These are phyloP conservation scores for Phytophthora chlamydospora DNA, from an alignment of 352 stramenopile species.

Conservation along the genomic window DNA sequence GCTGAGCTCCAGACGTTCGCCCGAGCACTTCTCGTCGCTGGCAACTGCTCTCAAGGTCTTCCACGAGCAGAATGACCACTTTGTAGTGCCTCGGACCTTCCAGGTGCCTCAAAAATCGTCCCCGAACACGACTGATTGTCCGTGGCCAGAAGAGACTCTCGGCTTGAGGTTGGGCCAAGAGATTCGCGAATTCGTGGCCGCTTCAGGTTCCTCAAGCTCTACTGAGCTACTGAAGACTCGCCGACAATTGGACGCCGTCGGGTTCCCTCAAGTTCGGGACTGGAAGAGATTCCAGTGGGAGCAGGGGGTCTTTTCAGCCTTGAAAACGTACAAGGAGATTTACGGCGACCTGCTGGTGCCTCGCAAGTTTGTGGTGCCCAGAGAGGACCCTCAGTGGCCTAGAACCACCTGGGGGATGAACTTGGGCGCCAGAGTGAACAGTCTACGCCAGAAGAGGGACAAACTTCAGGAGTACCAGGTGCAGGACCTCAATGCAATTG, in stretches of 20 bases:
- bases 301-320: constrained; percentile 30
- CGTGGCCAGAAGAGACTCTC: constrained; percentile 46
- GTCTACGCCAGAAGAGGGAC: constrained; percentile 34
- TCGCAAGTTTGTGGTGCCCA: constrained; percentile 46
- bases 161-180: constrained; percentile 47
- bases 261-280: constrained; percentile 37
- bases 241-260: constrained; percentile 36
- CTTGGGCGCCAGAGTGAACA: constrained; percentile 46
- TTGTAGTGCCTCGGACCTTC: constrained; percentile 52
- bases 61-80: constrained; percentile 45
- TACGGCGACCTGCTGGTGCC: constrained; percentile 45
- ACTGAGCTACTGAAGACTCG: constrained; percentile 8
- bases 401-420: constrained; percentile 40
- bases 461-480: constrained; percentile 35
- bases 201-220: constrained; percentile 6
- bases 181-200: constrained; percentile 37
- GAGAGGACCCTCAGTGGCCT: constrained; percentile 36
- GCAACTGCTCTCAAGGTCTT: constrained; percentile 42
- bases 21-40: constrained; percentile 23
- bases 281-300: constrained; percentile 58
- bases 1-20: constrained; percentile 23
- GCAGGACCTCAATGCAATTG: constrained; percentile 41
- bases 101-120: constrained; percentile 27
- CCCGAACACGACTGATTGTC: not conserved
- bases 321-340: constrained; percentile 40